A percentile compares a stretch with the other conserved stretches of the same genome.
Conservation (phyloP, 192 early-diverging fungal genomes). For the Coemansia sp. region DNA sequence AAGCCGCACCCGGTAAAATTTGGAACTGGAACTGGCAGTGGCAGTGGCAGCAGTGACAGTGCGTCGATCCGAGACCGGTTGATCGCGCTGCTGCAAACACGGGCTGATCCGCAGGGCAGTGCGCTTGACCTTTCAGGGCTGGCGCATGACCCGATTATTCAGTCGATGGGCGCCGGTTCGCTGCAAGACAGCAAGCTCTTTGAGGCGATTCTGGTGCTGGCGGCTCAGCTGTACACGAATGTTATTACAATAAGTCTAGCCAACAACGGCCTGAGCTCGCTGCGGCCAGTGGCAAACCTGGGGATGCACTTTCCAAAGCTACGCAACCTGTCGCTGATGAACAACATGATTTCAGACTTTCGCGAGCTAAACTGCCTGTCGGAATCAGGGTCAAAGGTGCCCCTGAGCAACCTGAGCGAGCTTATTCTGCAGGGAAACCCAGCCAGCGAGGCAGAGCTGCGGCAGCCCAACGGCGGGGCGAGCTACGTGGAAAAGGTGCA, state of each 20-base stretch:
- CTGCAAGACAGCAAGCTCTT: conserved; percentile 44
- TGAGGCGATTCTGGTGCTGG: conserved; percentile 42
- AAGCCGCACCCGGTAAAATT: conserved; percentile 42
- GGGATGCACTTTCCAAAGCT: conserved; percentile 39
- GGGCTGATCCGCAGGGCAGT: conserved; percentile 37
- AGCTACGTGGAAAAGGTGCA: conserved; percentile 45
- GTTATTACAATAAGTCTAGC: conserved; percentile 37
- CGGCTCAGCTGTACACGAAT: conserved; percentile 35
- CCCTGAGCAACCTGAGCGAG: conserved; percentile 27
- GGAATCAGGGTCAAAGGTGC: conserved; percentile 36
- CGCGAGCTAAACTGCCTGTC: conserved; percentile 44
- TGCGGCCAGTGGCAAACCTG: conserved; percentile 37
- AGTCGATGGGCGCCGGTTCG: conserved; percentile 34
- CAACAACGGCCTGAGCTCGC: conserved; percentile 39
- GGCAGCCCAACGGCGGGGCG: conserved; percentile 22
- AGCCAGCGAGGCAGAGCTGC: conserved; percentile 24
- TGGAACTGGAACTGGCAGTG: conserved; percentile 16
- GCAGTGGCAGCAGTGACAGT: conserved; percentile 19
- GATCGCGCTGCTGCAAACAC: conserved; percentile 39
- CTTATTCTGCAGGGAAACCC: conserved; percentile 45
- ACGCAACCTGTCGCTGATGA: conserved; percentile 43
- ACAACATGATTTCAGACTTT: conserved; percentile 37
- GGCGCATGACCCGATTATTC: conserved; percentile 34
- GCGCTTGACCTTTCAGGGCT: conserved; percentile 44
- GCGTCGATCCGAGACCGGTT: conserved; percentile 31